Evolutionary conservation across 805 yeast genomes (phyloP), one percentile per base, ranked within the genome.

Genomic region (Blastobotrys mokoenaii): DNA sequence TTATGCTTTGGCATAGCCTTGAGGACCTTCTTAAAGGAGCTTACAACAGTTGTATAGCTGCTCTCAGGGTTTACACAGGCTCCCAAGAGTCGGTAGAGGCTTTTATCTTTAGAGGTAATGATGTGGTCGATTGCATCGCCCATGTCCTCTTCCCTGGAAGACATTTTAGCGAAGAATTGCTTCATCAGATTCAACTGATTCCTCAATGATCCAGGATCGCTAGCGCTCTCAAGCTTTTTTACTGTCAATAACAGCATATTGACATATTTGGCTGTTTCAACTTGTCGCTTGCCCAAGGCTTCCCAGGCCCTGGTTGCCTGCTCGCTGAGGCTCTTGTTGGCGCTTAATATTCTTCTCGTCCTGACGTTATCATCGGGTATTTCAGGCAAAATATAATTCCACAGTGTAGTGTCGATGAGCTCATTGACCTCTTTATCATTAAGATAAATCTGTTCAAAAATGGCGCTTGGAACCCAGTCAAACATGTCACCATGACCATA

Each of bases 231-330:
- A 8, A 11, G 12, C 33, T 39, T 30, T 33, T 47, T 45, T 22
- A 41, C 17, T 11, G 37, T 29, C 14, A 34, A n/a, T 3, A 51
- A 22, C 4, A 49, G 38, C 7, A 38, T 38, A 29, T 52, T 48
- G 6, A 85, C 44, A 1, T 76, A 85, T 2, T 65, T 59, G 1
- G 83, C 65, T 22, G 76, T 60, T 25, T 40, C 41, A 18, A 45
- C 41, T 39, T 87, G 96, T 41, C 95, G 71, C 54, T 71, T 75
- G 42, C 76, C 72, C 32, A 85, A 74, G 0, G 95, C 90, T 47
- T 69, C 63, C 53, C 87, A 82, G 0, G 94, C 76, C 18, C 74
- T 69, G 8, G 36, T 70, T 0, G 89, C 74, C 50, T 77, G 80
- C 1, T 71, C 71, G 42, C 79, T 75, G 20, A 88, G 67, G 31